Evolutionary conservation across 768 basidiomycete species (phyloP), one percentile per base, ranked within the genome.

Genomic region (Panellus pusillus): DNA sequence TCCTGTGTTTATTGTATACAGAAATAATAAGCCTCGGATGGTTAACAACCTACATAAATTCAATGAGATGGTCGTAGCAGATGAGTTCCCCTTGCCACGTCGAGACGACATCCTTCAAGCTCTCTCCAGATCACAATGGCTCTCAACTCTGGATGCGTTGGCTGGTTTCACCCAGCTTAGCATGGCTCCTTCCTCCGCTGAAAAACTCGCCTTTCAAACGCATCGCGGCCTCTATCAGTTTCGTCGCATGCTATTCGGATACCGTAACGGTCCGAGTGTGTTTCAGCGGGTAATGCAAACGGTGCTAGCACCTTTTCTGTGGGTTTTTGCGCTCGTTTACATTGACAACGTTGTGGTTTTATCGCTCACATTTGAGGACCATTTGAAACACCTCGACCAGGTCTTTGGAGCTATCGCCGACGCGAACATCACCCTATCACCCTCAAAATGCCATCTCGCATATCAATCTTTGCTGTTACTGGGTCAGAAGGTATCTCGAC

Each of bases 171-270:
- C 70, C 0, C 77, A 79, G 48, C 46, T 74, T 0, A 57, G 62
- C 41, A 62, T 74, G 40, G 56, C 44, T 0, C 50, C 62, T 0
- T 60, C 70, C 9, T 67, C 65, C 7, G 44, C 54, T 12, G 65
- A 70, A 20, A 70, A 71, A 37, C 67, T 69, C 0, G 73, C 73
- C 0, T 77, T 78, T 43, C 52, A 69, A 1, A 68, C 68, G 0
- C 77, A 76, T 52, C 50, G 60, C 32, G 77, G 75, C 3, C 58
- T 77, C 0, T 73, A 50, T 24, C 74, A 78, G 49, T 78, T 78
- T 54, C 57, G 46, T 20, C 39, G 71, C 28, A 75, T 78, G 73
- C 75, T 73, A 0, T 77, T 78, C 44, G 70, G 72, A 0, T 62
- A 64, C 0, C 44, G 67, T 0, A 72, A 72, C 46, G 69, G 72